phyloP scores from a whole-genome alignment of 2,329 filamentous ascomycete genomes.

The Dothideomycetidae sp. region DNA sequence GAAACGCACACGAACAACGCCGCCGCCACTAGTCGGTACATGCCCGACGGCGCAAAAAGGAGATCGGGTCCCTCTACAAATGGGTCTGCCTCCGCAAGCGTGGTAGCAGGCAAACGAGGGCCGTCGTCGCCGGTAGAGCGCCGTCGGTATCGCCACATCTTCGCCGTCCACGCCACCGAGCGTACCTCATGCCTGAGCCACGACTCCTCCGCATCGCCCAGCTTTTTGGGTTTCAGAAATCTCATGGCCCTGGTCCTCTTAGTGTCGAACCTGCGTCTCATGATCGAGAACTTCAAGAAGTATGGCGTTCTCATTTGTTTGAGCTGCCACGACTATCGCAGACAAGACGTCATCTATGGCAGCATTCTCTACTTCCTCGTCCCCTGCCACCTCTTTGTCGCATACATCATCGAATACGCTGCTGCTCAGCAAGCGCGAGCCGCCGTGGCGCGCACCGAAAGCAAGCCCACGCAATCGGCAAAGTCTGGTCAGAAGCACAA shows the following conservation, averaged over 20 bases:
- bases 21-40: not conserved
- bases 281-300: slow-evolving; percentile 97
- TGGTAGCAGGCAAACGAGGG: not conserved
- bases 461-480: slow-evolving; percentile 28
- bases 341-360: slow-evolving; percentile 62
- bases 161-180: slow-evolving; percentile 61
- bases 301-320: slow-evolving; percentile 93
- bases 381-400: slow-evolving; percentile 78
- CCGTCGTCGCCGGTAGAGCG: slow-evolving; percentile 6
- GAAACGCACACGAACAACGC: not conserved
- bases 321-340: slow-evolving; percentile 73
- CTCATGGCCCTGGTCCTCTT: slow-evolving; percentile 85
- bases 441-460: slow-evolving; percentile 44
- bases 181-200: slow-evolving; percentile 74
- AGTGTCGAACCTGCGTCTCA: slow-evolving; percentile 80
- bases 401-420: slow-evolving; percentile 74
- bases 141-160: slow-evolving; percentile 80
- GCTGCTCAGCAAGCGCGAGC: slow-evolving; percentile 67
- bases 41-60: not conserved
- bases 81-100: not conserved
- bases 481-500: slow-evolving; percentile 43
- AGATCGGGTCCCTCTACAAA: too few species aligned
- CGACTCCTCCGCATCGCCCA: slow-evolving; percentile 59
- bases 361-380: slow-evolving; percentile 71
- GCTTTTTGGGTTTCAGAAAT: slow-evolving; percentile 88